Evolutionary conservation across 305 asterid genomes (phyloP).

Genomic region (Fraxinus greggii): DNA sequence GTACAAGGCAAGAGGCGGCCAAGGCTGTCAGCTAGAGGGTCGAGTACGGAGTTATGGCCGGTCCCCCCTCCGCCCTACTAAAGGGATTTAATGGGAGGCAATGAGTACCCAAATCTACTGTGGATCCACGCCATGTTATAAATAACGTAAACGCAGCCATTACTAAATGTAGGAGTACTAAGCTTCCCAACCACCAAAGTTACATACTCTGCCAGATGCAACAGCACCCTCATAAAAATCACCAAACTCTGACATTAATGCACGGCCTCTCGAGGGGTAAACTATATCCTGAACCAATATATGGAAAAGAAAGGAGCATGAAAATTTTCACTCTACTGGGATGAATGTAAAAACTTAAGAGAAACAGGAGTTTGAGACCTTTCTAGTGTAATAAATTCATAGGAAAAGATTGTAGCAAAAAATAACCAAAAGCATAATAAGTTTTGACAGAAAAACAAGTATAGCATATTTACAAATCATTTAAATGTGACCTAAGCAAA

Average conservation of each 20-base stretch:
- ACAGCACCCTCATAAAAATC: neutral
- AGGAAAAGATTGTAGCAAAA: neutral
- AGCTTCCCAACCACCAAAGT: constrained; percentile 25
- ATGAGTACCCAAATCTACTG: neutral
- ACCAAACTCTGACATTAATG: neutral
- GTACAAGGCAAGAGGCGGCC: constrained; percentile 3
- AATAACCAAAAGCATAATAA: neutral
- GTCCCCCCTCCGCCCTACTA: neutral
- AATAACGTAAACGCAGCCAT: constrained; percentile 32
- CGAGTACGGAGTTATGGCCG: neutral
- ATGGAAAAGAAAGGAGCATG: neutral
- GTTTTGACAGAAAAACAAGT: neutral
- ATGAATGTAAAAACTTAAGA: neutral
- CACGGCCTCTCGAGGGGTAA: neutral
- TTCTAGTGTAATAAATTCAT: neutral
- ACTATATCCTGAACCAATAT: neutral
- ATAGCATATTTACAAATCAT: neutral
- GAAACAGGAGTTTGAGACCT: neutral
- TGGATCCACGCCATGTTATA: constrained; percentile 20
- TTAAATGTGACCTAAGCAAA: neutral
- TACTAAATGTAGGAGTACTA: constrained; percentile 24
- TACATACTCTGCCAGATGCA: neutral
- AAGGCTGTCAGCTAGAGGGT: constrained; percentile 8
- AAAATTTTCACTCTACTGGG: neutral
- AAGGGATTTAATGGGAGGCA: neutral